Evolutionary conservation across 2,329 filamentous ascomycete species (phyloP).

Genomic region (Diaporthe longicolla): DNA sequence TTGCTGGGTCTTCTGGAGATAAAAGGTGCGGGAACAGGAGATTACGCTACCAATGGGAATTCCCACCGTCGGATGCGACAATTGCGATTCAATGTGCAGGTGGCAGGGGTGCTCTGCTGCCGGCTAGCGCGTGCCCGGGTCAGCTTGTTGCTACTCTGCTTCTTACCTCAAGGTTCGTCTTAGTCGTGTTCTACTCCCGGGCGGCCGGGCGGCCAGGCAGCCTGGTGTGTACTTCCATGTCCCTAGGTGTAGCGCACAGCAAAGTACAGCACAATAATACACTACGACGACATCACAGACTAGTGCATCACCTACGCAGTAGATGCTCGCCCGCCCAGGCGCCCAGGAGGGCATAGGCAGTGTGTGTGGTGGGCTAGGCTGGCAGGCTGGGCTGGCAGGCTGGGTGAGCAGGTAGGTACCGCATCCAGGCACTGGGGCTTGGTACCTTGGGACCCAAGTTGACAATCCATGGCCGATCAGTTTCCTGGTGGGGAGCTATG

Average conservation of each 20-base stretch:
- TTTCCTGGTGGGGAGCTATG: slow-evolving; percentile 21
- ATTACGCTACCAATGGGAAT: slow-evolving; percentile 38
- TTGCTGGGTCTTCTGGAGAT: slow-evolving; percentile 36
- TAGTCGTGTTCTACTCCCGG: slow-evolving; percentile 19
- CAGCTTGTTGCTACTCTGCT: background rate
- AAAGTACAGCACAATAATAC: background rate
- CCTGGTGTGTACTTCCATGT: too few species aligned
- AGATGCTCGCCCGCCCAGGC: background rate
- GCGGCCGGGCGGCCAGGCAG: background rate
- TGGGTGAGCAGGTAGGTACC: too few species aligned
- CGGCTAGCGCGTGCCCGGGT: slow-evolving; percentile 22
- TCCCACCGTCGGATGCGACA: slow-evolving; percentile 32
- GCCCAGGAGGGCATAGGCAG: background rate
- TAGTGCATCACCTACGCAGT: background rate
- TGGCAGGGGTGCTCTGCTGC: slow-evolving; percentile 21
- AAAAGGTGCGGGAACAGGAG: slow-evolving; percentile 36
- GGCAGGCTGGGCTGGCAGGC: too few species aligned
- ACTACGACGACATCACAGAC: background rate
- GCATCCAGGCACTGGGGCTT: background rate
- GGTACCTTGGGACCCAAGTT: slow-evolving; percentile 2
- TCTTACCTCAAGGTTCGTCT: slow-evolving; percentile 11
- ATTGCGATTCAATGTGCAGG: slow-evolving; percentile 26
- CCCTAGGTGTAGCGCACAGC: background rate
- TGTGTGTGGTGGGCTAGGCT: background rate
- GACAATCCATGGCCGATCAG: slow-evolving; percentile 16